Evolutionary conservation across 208 protist species (phyloP).

Genomic region (Acanthamoeba culbertsoni): DNA sequence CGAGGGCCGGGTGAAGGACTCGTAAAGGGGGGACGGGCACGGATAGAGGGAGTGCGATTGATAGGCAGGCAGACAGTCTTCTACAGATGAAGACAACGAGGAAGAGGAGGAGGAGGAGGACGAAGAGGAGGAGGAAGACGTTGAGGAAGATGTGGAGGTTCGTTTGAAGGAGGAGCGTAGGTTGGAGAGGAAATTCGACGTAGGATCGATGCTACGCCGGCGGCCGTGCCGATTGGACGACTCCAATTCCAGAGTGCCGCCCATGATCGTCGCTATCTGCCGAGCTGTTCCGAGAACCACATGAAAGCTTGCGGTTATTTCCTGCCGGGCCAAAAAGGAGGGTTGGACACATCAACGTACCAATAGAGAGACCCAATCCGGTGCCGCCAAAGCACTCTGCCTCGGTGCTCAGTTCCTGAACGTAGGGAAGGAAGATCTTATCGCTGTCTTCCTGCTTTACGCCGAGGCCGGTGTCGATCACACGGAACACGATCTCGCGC

Average conservation of each 20-base stretch:
- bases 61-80: neutral
- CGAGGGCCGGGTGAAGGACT: neutral
- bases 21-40: neutral
- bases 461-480: constrained; percentile 21
- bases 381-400: constrained; percentile 5
- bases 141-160: too few relatives aligned
- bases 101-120: too few relatives aligned
- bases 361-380: neutral
- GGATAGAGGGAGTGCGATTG: neutral
- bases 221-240: neutral
- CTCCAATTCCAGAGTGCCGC: neutral
- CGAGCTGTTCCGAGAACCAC: neutral
- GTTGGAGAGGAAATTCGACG: neutral
- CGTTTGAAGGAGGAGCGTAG: neutral
- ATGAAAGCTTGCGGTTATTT: too few relatives aligned
- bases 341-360: too few relatives aligned
- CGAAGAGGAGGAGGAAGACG: too few relatives aligned
- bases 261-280: neutral
- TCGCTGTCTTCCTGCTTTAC: neutral
- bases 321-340: neutral
- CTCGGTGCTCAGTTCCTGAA: neutral
- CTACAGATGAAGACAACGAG: too few relatives aligned
- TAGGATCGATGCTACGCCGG: neutral
- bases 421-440: constrained; percentile 9
- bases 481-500: constrained; percentile 8